A percentile compares a stretch with the other conserved stretches of the same genome.
Conservation (phyloP, 352 stramenopile species). For the Globisporangium yorkense region DNA sequence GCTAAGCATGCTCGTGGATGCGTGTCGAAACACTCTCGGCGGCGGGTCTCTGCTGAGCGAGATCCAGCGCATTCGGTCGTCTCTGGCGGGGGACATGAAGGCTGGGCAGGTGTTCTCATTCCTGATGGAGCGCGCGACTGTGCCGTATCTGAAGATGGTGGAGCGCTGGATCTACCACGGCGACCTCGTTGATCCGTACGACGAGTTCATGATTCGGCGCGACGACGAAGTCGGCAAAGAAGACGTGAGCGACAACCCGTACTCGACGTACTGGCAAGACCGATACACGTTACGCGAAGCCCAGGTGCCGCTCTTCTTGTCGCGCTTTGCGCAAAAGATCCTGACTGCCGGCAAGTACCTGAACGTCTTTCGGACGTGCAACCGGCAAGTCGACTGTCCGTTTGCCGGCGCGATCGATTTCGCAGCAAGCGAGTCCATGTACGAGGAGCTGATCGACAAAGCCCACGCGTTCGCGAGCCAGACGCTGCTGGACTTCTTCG, state of each 20-base stretch:
- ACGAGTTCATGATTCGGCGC: constrained; percentile 89
- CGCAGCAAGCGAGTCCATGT: constrained; percentile 55
- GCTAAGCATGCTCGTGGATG: constrained; percentile 76
- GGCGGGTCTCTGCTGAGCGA: constrained; percentile 90
- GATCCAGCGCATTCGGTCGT: constrained; percentile 83
- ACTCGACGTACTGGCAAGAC: constrained; percentile 88
- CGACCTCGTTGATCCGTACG: constrained; percentile 86
- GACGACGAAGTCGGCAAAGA: constrained; percentile 76
- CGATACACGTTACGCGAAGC: constrained; percentile 74
- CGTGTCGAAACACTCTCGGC: constrained; percentile 65
- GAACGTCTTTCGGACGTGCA: constrained; percentile 87
- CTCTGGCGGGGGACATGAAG: constrained; percentile 73
- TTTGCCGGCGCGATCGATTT: constrained; percentile 69
- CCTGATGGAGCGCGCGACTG: constrained; percentile 74
- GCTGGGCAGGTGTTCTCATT: constrained; percentile 75
- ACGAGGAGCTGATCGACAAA: constrained; percentile 83
- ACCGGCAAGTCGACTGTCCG: constrained; percentile 68
- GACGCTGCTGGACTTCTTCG: constrained; percentile 69
- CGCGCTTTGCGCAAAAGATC: constrained; percentile 75
- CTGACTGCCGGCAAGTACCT: constrained; percentile 91
- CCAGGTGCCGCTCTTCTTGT: constrained; percentile 82
- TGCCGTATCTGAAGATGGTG: constrained; percentile 89
- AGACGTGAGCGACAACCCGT: constrained; percentile 83
- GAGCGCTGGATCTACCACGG: constrained; percentile 89
- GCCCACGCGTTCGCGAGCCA: constrained; percentile 78